Conservation (phyloP, 2,329 filamentous ascomycete species). For the Fusarium piperis region DNA sequence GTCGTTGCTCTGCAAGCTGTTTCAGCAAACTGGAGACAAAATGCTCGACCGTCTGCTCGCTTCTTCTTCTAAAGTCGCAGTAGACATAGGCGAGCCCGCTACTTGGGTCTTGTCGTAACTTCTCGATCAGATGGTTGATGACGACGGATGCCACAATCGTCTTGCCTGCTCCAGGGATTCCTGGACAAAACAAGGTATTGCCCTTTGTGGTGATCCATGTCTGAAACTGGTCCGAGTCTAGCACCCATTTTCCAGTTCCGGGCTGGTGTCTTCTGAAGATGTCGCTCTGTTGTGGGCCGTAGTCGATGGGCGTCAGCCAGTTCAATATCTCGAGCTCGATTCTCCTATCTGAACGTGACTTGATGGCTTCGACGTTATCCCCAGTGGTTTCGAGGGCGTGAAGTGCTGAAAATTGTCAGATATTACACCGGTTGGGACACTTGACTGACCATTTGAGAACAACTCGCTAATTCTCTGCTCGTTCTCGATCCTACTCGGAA, state of each 20-base stretch:
- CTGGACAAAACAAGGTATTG: neutral
- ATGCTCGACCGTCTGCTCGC: neutral
- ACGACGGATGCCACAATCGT: neutral
- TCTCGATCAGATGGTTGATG: neutral
- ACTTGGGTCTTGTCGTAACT: neutral
- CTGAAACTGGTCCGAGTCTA: neutral
- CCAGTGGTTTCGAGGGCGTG: neutral
- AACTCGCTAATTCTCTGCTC: neutral
- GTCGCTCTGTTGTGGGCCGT: neutral
- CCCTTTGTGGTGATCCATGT: neutral
- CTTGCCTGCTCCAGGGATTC: neutral
- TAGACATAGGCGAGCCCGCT: neutral
- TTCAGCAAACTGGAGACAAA: neutral
- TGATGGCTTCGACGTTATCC: accelerated
- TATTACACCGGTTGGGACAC: neutral
- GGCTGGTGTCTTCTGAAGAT: neutral
- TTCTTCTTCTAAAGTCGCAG: neutral
- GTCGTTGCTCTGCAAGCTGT: neutral
- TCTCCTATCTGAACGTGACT: neutral
- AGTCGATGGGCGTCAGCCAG: neutral
- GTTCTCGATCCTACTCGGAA: neutral
- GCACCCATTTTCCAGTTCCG: neutral
- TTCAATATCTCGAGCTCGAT: neutral
- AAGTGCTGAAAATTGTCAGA: neutral
- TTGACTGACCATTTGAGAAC: neutral